Base-by-base conservation (phyloP, 2,329 filamentous ascomycete genomes). In the Monilinia fructigena region DNA sequence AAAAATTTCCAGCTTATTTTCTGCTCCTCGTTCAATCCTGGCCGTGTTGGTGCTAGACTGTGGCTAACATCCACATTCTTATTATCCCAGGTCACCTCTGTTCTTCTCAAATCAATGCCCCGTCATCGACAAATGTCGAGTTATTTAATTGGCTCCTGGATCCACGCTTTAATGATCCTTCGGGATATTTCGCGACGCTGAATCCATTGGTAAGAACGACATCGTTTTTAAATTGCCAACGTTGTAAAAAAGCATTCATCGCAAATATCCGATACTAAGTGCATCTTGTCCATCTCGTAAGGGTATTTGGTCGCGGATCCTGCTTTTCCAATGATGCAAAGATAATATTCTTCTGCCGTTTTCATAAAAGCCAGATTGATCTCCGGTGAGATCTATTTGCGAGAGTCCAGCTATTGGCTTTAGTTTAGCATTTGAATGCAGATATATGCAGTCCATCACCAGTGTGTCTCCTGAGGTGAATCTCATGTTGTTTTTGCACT, bases 1-100 rank as follows among this genome's bases (percentile, higher is more conserved):
- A 84, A 83, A 10, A 85, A 82, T 0, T 83, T 85, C 82, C 86
- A 86, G 52, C 85, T 83, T 65, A 85, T 84, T 65, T 87, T 74
- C 38, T 80, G 77, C 0, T 82, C 82, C 1, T 82, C 82, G 1
- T 80, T 78, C 45, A 87, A 84, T 14, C 80, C 78, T 0, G 81
- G 76, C 20, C 79, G 82, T 40, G 85, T 78, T 0, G 83, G 82
- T 53, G 80, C 81, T 52, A 87, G 75, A 42, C 85, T 84, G 2
- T 76, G 73, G 78, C 74, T 77, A 77, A 68, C 81, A 79, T 70
- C 81, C 78, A 82, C 74, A 82, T 81, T 52, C 20, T 65, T 60
- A 76, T 73, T 72, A 45, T 67, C 68, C 74, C 80, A 68, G 2
- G 81, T 82, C 65, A 78, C 70, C 69, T 82, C 80, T 64, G 77